These are phyloP conservation scores for Panicum hallii DNA, from an alignment of 202 grass and related monocot genomes.

Conservation along the genomic window DNA sequence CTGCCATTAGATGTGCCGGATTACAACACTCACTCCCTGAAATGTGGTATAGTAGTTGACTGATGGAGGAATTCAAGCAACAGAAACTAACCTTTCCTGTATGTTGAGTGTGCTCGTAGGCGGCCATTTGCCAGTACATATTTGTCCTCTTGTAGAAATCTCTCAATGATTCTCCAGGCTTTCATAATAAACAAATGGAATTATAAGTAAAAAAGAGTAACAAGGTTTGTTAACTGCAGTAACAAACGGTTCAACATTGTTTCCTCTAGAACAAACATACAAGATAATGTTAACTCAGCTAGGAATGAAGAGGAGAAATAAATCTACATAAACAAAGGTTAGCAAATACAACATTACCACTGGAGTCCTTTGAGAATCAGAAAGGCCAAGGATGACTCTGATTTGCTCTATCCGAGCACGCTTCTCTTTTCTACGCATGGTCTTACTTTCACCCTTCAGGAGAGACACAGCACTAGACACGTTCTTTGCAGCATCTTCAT, in stretches of 20 bases:
- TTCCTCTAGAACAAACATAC: constrained; percentile 30
- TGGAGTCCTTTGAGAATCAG: constrained; percentile 98
- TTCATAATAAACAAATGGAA: constrained; percentile 48
- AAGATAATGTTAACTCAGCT: not conserved
- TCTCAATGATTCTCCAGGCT: constrained; percentile 86
- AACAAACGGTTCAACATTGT: constrained; percentile 8
- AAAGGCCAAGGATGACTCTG: constrained; percentile 93
- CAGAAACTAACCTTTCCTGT: constrained; percentile 78
- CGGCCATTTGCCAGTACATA: constrained; percentile 98
- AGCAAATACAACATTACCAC: constrained; percentile 57
- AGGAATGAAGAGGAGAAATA: constrained; percentile 8
- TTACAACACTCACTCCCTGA: constrained; percentile 22
- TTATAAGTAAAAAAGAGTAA: constrained; percentile 2
- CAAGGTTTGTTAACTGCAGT: not conserved
- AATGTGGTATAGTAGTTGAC: not conserved
- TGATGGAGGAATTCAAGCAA: not conserved
- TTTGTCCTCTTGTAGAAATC: constrained; percentile 95
- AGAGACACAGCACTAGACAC: constrained; percentile 76
- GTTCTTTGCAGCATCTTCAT: constrained; percentile 61
- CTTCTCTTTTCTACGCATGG: constrained; percentile 95
- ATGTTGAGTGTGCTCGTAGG: constrained; percentile 96
- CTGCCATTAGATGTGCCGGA: constrained; percentile 47
- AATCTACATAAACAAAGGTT: constrained; percentile 29
- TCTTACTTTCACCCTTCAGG: constrained; percentile 83
- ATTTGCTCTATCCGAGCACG: constrained; percentile 97